phyloP scores from a whole-genome alignment of 805 yeast species.

The Candida loeiensis region DNA sequence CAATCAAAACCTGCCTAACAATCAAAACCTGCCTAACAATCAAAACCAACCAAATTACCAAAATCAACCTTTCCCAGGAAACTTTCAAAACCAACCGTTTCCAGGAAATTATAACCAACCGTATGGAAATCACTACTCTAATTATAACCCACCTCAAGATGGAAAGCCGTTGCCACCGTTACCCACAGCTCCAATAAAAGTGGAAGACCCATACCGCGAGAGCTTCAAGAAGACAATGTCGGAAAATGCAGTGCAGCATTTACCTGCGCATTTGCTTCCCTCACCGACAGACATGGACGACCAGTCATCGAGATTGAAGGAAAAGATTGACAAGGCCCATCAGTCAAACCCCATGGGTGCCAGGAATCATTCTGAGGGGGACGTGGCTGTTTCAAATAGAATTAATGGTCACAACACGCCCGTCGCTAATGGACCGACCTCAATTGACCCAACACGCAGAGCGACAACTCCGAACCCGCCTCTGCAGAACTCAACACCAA shows the following conservation, averaged over 20 bases:
- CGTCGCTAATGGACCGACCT: too few species aligned
- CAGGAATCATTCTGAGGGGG: background rate
- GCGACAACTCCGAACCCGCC: too few species aligned
- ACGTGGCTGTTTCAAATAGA: too few species aligned
- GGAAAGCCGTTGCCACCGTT: slow-evolving; percentile 27
- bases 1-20: background rate
- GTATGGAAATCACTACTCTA: too few species aligned
- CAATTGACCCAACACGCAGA: too few species aligned
- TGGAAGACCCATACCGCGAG: background rate
- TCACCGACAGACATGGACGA: slow-evolving; percentile 5
- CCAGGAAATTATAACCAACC: too few species aligned
- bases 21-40: too few species aligned
- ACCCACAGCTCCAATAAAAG: slow-evolving; percentile 12
- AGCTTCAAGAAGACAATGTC: background rate
- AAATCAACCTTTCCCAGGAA: background rate
- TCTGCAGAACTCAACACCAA: background rate
- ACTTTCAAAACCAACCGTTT: too few species aligned
- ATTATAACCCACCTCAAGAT: too few species aligned
- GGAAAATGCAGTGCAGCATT: background rate
- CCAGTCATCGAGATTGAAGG: background rate
- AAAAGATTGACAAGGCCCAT: background rate
- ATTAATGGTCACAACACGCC: too few species aligned
- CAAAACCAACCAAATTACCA: background rate
- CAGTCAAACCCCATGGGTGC: too few species aligned
- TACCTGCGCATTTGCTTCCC: slow-evolving; percentile 5